These are phyloP conservation scores for Candida buenavistaensis DNA, from an alignment of 1,139 yeast genomes.

Conservation along the genomic window DNA sequence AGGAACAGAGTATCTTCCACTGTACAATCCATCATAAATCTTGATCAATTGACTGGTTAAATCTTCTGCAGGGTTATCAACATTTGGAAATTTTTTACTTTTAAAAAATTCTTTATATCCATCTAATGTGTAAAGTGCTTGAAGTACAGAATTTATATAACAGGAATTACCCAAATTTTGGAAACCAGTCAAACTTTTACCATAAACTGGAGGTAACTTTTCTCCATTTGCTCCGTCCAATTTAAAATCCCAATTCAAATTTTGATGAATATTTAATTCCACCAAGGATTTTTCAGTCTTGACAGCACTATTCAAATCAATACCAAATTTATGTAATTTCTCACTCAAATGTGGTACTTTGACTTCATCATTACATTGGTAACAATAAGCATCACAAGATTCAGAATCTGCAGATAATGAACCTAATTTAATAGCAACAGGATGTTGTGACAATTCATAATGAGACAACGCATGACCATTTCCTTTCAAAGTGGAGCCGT, in stretches of 20 bases:
- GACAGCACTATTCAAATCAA: conserved; percentile 55
- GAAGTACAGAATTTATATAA: conserved; percentile 80
- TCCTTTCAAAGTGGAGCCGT: conserved; percentile 85
- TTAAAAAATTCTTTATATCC: conserved; percentile 41
- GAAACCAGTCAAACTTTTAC: conserved; percentile 74
- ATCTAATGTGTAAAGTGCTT: conserved; percentile 49
- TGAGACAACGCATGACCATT: conserved; percentile 87
- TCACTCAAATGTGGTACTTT: conserved; percentile 61
- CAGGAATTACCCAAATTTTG: conserved; percentile 92
- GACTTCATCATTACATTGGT: conserved; percentile 85
- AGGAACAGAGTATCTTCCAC: conserved; percentile 72
- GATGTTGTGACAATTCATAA: conserved; percentile 56
- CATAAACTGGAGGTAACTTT: conserved; percentile 62
- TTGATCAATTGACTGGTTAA: conserved; percentile 73
- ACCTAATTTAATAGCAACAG: conserved; percentile 87
- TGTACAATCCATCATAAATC: conserved; percentile 72
- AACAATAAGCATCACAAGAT: conserved; percentile 79
- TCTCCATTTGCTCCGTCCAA: conserved; percentile 75
- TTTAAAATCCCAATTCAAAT: conserved; percentile 88
- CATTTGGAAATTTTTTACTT: conserved; percentile 24
- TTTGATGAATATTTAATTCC: conserved; percentile 90
- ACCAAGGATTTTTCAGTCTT: conserved; percentile 85
- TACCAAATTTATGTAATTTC: conserved; percentile 61
- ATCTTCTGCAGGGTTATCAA: conserved; percentile 61
- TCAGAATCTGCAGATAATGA: conserved; percentile 68